A percentile compares a stretch with the other conserved stretches of the same genome.
phyloP scores from a whole-genome alignment of 1,139 yeast species.

The Scheffersomyces parashehatae region DNA sequence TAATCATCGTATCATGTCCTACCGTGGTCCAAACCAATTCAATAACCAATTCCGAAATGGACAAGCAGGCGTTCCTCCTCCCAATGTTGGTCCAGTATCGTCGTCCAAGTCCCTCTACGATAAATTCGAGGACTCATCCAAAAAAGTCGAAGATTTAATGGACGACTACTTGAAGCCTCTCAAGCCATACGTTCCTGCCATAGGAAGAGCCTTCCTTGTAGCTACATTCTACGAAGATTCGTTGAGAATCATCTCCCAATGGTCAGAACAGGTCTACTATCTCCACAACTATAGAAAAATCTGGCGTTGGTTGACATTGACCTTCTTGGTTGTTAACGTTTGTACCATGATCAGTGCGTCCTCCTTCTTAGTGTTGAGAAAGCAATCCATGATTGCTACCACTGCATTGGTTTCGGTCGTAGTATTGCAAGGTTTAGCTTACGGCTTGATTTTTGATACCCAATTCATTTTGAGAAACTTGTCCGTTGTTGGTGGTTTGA shows the following conservation, averaged over 20 bases:
- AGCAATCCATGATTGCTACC: constrained; percentile 71
- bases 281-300: constrained; percentile 77
- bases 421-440: constrained; percentile 80
- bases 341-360: constrained; percentile 75
- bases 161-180: constrained; percentile 51
- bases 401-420: constrained; percentile 72
- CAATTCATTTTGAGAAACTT: constrained; percentile 83
- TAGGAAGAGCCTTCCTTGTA: constrained; percentile 88
- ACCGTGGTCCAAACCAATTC: constrained; percentile 18
- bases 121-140: constrained; percentile 48
- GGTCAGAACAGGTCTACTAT: constrained; percentile 89
- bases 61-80: constrained; percentile 14
- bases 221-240: constrained; percentile 95
- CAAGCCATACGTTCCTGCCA: constrained; percentile 77
- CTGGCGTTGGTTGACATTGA: constrained; percentile 75
- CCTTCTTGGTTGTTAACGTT: constrained; percentile 66
- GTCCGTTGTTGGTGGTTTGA: constrained; percentile 89
- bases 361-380: constrained; percentile 68
- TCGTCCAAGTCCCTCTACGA: constrained; percentile 26
- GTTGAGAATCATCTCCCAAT: constrained; percentile 78
- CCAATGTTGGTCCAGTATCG: constrained; percentile 23
- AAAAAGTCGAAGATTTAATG: constrained; percentile 46
- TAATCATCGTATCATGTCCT: constrained; percentile 9
- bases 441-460: constrained; percentile 83
- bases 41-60: constrained; percentile 14